Evolutionary conservation across 352 stramenopile species (phyloP).

Genomic region (Aphanomyces astaci): DNA sequence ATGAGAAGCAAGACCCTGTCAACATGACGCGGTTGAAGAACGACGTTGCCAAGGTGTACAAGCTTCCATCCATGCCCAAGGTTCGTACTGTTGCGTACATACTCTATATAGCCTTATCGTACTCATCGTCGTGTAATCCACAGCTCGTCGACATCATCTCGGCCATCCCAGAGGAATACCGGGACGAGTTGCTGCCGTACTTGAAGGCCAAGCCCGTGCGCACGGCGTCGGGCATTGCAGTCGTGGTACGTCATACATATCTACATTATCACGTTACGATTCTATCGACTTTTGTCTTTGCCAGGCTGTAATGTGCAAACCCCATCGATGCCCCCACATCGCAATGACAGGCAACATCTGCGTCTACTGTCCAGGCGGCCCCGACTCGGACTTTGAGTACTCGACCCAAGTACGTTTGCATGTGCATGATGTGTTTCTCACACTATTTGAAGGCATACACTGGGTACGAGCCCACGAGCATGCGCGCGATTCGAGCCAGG

Average conservation of each 20-base stretch:
- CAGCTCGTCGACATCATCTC: constrained; percentile 93
- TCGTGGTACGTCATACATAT: constrained; percentile 59
- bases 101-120: background rate
- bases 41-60: constrained; percentile 84
- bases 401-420: constrained; percentile 62
- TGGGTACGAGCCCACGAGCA: constrained; percentile 95
- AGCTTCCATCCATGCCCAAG: constrained; percentile 88
- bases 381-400: constrained; percentile 97
- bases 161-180: constrained; percentile 89
- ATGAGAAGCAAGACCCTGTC: constrained; percentile 80
- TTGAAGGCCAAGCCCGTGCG: constrained; percentile 94
- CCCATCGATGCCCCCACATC: constrained; percentile 96
- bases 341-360: constrained; percentile 96
- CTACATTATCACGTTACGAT: background rate
- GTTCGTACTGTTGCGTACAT: constrained; percentile 18
- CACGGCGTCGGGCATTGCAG: constrained; percentile 91
- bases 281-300: background rate
- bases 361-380: constrained; percentile 94
- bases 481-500: constrained; percentile 91
- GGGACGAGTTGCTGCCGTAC: constrained; percentile 85
- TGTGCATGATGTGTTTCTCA: background rate
- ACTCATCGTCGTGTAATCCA: no score
- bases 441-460: constrained; percentile 80
- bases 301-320: constrained; percentile 94
- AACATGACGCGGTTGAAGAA: constrained; percentile 94